Base-by-base conservation (phyloP, 1,284 basidiomycete species). In the Ceraceosorus bombacis region DNA sequence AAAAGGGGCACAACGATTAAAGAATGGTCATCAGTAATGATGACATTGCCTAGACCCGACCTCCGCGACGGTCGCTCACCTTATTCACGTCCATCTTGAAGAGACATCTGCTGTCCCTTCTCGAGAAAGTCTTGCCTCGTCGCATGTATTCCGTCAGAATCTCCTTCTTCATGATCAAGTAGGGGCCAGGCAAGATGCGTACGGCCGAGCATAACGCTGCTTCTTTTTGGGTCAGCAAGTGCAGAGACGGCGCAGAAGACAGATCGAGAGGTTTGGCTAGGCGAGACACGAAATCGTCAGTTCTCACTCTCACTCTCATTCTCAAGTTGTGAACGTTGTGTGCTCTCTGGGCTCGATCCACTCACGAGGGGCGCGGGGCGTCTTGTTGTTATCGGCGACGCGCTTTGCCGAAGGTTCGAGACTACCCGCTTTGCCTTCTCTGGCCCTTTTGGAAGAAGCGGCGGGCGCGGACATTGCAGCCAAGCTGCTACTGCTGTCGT, bases 31-130 rank as follows among this genome's bases (percentile, higher is more conserved):
- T 27, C 27, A 27, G 27, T 3, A 3, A 27, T 27, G 27, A 27
- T 27, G 27, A 27, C 27, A 27, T 27, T 27, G 27, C 27, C 27
- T 27, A 27, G 27, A 27, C 27, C 3, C 27, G 27, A 57, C 55
- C 61, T 27, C 56, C 27, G 27, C 27, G 27, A 27, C 27, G 3
- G 27, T 27, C 27, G 27, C 3, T 27, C 27, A 27, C 49, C 60
- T 76, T 76, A 59, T 72, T 74, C 9, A 72, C 71, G 51, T 71
- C 71, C 17, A 74, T 70, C 66, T 71, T 65, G 67, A 73, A 64
- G 48, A 77, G 55, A 49, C 60, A 58, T 17, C 72, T 60, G 41
- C 67, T 68, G 53, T 75, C 71, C 50, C 69, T 60, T 36, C 73
- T 59, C n/a, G 72, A 65, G 13, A 77, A 58, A 53, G 63, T 69